Evolutionary conservation across 2,329 filamentous ascomycete species (phyloP), one percentile per base, ranked within the genome.

Genomic region (Hypomyces rosellus): DNA sequence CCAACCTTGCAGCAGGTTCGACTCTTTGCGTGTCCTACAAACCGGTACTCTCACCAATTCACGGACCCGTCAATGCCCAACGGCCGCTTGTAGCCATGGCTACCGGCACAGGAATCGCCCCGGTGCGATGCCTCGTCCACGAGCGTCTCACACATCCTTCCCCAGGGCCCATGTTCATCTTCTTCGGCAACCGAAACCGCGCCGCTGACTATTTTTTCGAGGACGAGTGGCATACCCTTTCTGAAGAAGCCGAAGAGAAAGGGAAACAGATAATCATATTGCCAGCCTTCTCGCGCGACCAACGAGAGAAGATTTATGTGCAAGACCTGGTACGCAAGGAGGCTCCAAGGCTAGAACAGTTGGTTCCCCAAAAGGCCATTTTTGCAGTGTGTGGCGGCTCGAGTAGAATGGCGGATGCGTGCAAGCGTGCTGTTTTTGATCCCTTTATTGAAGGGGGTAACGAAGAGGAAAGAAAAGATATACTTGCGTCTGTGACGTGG

Each of bases 71-170:
- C 15, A 65, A 69, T 20, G 63, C 65, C 40, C 59, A 56, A 33
- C 67, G 70, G 1, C 86, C 90, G 0, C 77, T 91, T 7, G 73
- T 96, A 34, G 82, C 91, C 61, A 81, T 96, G 48, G 89, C 85
- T 1, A 88, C 91, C 0, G 91, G 91, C 3, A 96, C 91, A 0
- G 91, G 91, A 6, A 74, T 96, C 33, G 92, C 91, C 1, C 91
- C 92, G 0, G 82, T 96, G 61, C 83, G 91, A 3, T 81, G 86
- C 4, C 75, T 96, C 57, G 76, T 93, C n/a, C 84, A 86, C 63
- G 85, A 95, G 57, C 85, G 89, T n/a, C 61, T 65, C 39, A 59
- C 61, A 0, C 56, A 67, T 22, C 43, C 55, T 14, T 25, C 49
- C 3, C 46, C 53, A 6, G 59, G 72, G 4, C 70, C 73, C 0